Evolutionary conservation across 1,139 yeast genomes (phyloP), one percentile per base, ranked within the genome.

Genomic region (Debaryomycetaceae sp.): DNA sequence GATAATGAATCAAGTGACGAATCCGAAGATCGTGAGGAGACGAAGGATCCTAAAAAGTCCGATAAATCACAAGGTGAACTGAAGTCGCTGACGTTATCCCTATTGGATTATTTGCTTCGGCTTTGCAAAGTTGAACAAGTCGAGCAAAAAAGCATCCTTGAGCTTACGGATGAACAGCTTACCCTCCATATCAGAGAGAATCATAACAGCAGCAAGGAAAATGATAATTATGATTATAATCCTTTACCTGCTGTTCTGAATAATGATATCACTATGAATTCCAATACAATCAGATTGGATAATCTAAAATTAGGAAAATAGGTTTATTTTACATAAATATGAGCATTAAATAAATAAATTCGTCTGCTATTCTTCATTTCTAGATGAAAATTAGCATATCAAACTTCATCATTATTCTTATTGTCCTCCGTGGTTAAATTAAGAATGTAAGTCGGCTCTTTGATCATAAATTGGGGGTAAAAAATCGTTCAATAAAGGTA

Each of bases 161-260:
- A 75, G 3, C 75, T 82, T 9, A 74, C 76, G 14, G 95, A 87
- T 55, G 95, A 86, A 55, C 73, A 85, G 17, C 63, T 87, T 15
- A 63, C 83, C 7, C 55, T 81, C 1, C 86, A 83, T 50, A 61
- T 87, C 26, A 73, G 77, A 36, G 89, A 86, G 50, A 87, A 82
- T 45, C 65, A 65, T 42, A 85, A 79, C 42, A 63, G 62, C 35
- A 17, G 49, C 29, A 47, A 52, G 15, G 42, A 50, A 7, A 43
- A 52, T 28, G 52, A 50, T 29, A 49, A 47, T 37, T 49, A 38
- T 24, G 50, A 45, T 30, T 47, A 48, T 17, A 48, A 39, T 17
- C 40, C 28, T 3, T 46, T 45, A 31, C 48, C 42, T 17, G 48
- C 51, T 6, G 47, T 46, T 26, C 49, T 48, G 7, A 54, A 58